Evolutionary conservation across 257 asterid species (phyloP).

Genomic region (Handroanthus guayacan): DNA sequence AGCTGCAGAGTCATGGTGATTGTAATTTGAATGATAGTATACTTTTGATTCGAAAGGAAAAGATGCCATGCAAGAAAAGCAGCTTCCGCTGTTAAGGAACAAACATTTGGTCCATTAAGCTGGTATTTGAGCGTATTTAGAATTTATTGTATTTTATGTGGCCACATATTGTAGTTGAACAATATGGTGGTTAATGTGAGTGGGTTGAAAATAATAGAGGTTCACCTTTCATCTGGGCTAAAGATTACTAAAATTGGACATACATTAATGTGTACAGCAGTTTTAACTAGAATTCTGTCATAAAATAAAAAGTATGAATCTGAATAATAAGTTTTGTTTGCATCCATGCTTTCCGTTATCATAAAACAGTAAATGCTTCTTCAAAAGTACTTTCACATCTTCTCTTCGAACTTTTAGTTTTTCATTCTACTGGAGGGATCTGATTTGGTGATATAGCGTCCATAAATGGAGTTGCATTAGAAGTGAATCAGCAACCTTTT

Average conservation of each 20-base stretch:
- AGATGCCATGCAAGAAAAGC: no score
- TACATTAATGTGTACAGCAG: not conserved
- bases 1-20: not conserved
- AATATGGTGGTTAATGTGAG: not conserved
- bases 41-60: not conserved
- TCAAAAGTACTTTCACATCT: not conserved
- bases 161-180: not conserved
- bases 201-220: no score
- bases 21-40: not conserved
- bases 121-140: constrained; percentile 12
- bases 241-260: not conserved
- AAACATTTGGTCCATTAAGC: constrained; percentile 5
- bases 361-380: not conserved
- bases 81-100: not conserved
- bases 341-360: not conserved
- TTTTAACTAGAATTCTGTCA: not conserved
- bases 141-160: not conserved
- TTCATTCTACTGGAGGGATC: constrained; percentile 31
- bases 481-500: not conserved
- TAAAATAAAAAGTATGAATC: not conserved
- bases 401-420: not conserved
- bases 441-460: constrained; percentile 28
- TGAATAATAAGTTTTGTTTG: not conserved
- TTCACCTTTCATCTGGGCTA: not conserved
- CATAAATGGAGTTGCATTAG: constrained; percentile 12